Evolutionary conservation across 1,284 basidiomycete species (phyloP).

Genomic region (Ustilago vetiveriae): DNA sequence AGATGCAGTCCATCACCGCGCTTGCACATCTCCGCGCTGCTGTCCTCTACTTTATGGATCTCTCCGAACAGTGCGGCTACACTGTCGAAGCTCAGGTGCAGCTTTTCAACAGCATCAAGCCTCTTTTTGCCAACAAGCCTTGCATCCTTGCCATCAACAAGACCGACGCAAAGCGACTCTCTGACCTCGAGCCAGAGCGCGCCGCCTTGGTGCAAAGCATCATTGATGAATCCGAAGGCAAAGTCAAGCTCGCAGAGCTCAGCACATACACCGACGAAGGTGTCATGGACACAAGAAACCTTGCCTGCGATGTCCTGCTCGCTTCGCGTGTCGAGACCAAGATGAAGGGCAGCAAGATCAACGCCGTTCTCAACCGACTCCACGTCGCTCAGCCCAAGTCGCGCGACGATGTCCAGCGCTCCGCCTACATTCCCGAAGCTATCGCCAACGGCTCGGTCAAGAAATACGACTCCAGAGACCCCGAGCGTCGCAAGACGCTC

Average conservation of each 20-base stretch:
- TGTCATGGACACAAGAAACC: conserved; percentile 63
- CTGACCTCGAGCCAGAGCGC: conserved; percentile 58
- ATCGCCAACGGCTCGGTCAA: conserved; percentile 52
- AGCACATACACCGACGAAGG: conserved; percentile 67
- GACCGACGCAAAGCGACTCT: conserved; percentile 57
- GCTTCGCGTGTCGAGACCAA: conserved; percentile 64
- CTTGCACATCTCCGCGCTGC: conserved; percentile 65
- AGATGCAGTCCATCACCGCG: conserved; percentile 67
- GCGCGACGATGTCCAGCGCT: conserved; percentile 61
- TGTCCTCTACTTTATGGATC: conserved; percentile 67
- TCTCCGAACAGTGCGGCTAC: conserved; percentile 67
- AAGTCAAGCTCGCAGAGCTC: conserved; percentile 61
- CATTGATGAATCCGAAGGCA: conserved; percentile 59
- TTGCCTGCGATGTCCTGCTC: conserved; percentile 64
- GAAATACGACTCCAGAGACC: conserved; percentile 63
- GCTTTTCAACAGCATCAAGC: conserved; percentile 67
- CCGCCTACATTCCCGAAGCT: conserved; percentile 58
- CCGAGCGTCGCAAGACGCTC: conserved; percentile 57
- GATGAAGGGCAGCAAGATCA: conserved; percentile 63
- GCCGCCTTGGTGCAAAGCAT: conserved; percentile 58
- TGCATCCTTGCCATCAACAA: conserved; percentile 67
- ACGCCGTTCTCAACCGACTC: conserved; percentile 63
- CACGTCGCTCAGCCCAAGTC: conserved; percentile 64
- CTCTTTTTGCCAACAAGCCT: conserved; percentile 66
- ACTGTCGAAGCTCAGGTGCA: conserved; percentile 66